phyloP scores from a whole-genome alignment of 441 rosid species.

The Erodium trifolium region DNA sequence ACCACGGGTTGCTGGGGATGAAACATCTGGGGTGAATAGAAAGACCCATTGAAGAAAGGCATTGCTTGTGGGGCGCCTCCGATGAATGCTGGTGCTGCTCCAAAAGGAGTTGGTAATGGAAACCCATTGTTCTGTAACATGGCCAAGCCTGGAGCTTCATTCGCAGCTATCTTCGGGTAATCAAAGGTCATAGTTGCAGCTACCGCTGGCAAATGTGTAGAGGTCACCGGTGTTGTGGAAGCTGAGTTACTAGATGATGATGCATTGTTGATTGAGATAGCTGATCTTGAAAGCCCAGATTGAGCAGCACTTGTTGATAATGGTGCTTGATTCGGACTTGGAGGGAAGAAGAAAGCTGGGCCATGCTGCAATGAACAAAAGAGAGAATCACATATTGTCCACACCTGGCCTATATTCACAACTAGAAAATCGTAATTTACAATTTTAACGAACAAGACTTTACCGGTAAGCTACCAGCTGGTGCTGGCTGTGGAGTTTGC shows the following conservation, averaged over 20 bases:
- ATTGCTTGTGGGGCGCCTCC: not conserved
- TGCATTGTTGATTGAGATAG: slow-evolving; percentile 26
- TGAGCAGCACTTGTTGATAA: slow-evolving; percentile 17
- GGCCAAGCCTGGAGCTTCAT: no score
- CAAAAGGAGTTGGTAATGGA: slow-evolving; percentile 29
- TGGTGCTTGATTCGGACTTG: slow-evolving; percentile 27
- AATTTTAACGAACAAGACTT: slow-evolving; percentile 4
- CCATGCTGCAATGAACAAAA: slow-evolving; percentile 27
- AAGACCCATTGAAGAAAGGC: slow-evolving; percentile 39
- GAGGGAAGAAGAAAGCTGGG: slow-evolving; percentile 32
- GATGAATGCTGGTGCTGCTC: slow-evolving; percentile 14
- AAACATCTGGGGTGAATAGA: not conserved
- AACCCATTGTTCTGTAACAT: slow-evolving; percentile 14
- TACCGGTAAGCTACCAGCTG: slow-evolving; percentile 33
- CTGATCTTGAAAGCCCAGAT: slow-evolving; percentile 26
- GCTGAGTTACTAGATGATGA: slow-evolving; percentile 24
- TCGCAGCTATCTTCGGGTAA: slow-evolving; percentile 18
- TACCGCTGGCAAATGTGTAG: slow-evolving; percentile 2
- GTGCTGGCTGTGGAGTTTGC: slow-evolving; percentile 25
- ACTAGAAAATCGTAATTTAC: no score
- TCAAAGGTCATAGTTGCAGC: slow-evolving; percentile 28
- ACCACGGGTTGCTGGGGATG: not conserved
- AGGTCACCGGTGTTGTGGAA: slow-evolving; percentile 15
- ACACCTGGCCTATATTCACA: no score
- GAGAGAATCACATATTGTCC: not conserved